Conservation (phyloP, 1,139 yeast genomes). For the Arxiozyma heterogenica region DNA sequence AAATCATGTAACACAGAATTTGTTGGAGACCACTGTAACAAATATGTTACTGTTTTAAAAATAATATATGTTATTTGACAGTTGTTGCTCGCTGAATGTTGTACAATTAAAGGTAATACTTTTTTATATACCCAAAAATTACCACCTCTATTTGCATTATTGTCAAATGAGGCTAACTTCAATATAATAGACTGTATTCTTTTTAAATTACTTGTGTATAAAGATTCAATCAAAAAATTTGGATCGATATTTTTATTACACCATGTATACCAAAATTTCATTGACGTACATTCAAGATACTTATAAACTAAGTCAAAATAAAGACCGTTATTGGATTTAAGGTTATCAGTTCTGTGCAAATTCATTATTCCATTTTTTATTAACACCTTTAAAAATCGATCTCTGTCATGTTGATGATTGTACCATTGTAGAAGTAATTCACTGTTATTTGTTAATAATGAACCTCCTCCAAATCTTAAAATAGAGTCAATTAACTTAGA, state of each 20-base stretch:
- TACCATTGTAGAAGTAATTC: neutral
- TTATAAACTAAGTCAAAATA: slow-evolving; percentile 17
- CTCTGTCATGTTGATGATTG: neutral
- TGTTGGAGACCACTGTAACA: slow-evolving; percentile 3
- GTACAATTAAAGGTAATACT: slow-evolving; percentile 7
- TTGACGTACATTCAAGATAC: slow-evolving; percentile 16
- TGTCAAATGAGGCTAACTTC: slow-evolving; percentile 16
- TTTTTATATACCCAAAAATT: slow-evolving; percentile 13
- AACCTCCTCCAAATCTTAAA: slow-evolving; percentile 23
- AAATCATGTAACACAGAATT: neutral
- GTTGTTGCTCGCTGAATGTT: slow-evolving; percentile 4
- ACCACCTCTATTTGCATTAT: neutral
- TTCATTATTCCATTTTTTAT: slow-evolving; percentile 24
- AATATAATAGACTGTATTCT: slow-evolving; percentile 22
- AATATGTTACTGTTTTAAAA: slow-evolving; percentile 20
- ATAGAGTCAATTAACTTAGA: slow-evolving; percentile 17
- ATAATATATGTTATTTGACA: slow-evolving; percentile 16
- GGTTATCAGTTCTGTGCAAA: slow-evolving; percentile 7
- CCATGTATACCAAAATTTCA: slow-evolving; percentile 25
- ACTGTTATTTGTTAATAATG: slow-evolving; percentile 9
- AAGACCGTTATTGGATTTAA: slow-evolving; percentile 10
- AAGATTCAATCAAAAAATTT: slow-evolving; percentile 8
- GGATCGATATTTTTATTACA: slow-evolving; percentile 16
- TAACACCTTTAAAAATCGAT: slow-evolving; percentile 9
- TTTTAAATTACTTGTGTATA: slow-evolving; percentile 10